These are phyloP conservation scores for Graphiopsis chlorocephala DNA, from an alignment of 2,329 filamentous ascomycete species.

Conservation along the genomic window DNA sequence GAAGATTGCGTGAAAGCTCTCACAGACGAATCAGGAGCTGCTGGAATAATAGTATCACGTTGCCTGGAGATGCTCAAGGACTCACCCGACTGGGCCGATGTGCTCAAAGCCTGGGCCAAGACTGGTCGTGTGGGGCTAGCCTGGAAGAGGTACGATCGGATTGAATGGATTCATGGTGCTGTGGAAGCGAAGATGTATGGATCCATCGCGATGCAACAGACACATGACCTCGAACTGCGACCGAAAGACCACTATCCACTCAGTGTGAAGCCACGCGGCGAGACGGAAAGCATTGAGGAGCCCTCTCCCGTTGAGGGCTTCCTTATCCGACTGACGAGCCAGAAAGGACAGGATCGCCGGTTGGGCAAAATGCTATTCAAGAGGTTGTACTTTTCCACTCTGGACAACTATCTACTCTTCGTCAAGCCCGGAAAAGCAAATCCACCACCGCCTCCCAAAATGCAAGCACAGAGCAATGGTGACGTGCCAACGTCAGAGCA, in stretches of 20 bases:
- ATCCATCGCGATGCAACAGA: slow-evolving; percentile 63
- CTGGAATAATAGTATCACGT: slow-evolving; percentile 54
- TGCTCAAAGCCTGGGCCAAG: slow-evolving; percentile 58
- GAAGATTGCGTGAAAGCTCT: slow-evolving; percentile 43
- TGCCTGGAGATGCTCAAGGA: slow-evolving; percentile 59
- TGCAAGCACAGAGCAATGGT: slow-evolving; percentile 43
- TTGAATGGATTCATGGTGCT: slow-evolving; percentile 65
- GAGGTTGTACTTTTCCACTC: slow-evolving; percentile 62
- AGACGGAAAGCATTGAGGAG: slow-evolving; percentile 54
- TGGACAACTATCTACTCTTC: slow-evolving; percentile 63
- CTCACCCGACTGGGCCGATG: slow-evolving; percentile 57
- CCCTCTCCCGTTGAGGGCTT: slow-evolving; percentile 65
- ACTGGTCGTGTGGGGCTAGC: slow-evolving; percentile 61
- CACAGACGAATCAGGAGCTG: slow-evolving; percentile 55
- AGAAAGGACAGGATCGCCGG: slow-evolving; percentile 57
- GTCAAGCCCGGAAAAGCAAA: slow-evolving; percentile 57
- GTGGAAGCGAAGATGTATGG: slow-evolving; percentile 69
- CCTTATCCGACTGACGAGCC: slow-evolving; percentile 62
- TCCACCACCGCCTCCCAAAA: slow-evolving; percentile 57
- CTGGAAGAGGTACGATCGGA: slow-evolving; percentile 66
- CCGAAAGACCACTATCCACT: slow-evolving; percentile 65
- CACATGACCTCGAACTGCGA: slow-evolving; percentile 64
- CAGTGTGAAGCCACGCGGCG: slow-evolving; percentile 41
- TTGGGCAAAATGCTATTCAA: slow-evolving; percentile 63
- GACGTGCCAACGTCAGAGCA: slow-evolving; percentile 54